phyloP scores from a whole-genome alignment of 2,329 filamentous ascomycete species.

The Penicillium psychrosexuale region DNA sequence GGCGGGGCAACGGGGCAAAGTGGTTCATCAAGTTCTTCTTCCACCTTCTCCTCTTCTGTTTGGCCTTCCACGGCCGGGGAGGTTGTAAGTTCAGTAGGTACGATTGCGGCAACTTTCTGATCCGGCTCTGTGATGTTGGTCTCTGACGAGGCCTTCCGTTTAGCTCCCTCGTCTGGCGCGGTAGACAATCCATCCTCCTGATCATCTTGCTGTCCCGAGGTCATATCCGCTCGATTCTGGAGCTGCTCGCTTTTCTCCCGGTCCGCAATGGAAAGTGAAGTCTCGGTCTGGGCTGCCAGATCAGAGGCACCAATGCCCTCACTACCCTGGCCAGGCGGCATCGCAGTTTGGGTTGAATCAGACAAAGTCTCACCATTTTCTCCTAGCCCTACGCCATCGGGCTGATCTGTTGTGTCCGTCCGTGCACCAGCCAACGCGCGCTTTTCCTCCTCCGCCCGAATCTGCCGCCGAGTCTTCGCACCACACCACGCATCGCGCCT shows the following conservation, averaged over 20 bases:
- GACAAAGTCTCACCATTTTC: conserved; percentile 2
- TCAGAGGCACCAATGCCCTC: conserved; percentile 6
- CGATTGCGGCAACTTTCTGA: conserved; percentile 37
- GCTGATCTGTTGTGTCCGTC: background rate
- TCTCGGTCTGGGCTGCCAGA: conserved; percentile 22
- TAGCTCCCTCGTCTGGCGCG: conserved; percentile 20
- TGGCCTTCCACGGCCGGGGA: conserved; percentile 12
- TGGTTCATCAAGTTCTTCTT: conserved; percentile 49
- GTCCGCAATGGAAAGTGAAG: conserved; percentile 23
- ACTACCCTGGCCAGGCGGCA: background rate
- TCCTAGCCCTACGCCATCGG: background rate
- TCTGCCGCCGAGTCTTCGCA: conserved; percentile 47
- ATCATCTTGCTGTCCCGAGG: conserved; percentile 12
- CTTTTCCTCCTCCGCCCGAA: conserved; percentile 21
- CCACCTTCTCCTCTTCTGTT: conserved; percentile 33
- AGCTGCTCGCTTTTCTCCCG: conserved; percentile 14
- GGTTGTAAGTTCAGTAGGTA: conserved; percentile 37
- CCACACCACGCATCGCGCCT: conserved; percentile 83
- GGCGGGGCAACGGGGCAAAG: conserved; percentile 71
- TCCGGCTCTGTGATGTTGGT: conserved; percentile 27
- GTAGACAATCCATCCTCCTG: conserved; percentile 23
- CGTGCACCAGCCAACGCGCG: conserved; percentile 2
- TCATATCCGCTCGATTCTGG: conserved; percentile 7
- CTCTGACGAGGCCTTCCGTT: conserved; percentile 25
- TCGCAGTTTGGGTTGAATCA: background rate